phyloP scores from a whole-genome alignment of 768 basidiomycete genomes.

The Hericium alpestre region DNA sequence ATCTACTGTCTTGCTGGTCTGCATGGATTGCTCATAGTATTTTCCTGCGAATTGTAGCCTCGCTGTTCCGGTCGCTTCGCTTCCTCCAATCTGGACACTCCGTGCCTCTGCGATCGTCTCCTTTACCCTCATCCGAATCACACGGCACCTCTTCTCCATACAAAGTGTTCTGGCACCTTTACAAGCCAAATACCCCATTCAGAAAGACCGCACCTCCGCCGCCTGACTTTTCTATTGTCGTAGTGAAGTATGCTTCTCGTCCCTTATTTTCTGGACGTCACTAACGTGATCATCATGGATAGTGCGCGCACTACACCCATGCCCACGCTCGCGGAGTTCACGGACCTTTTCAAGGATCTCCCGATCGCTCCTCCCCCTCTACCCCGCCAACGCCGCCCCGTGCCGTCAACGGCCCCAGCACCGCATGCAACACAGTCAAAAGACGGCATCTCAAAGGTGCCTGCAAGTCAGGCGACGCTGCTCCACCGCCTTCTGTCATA shows the following conservation, averaged over 20 bases:
- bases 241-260: constrained; percentile 58
- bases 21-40: constrained; percentile 3
- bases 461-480: neutral
- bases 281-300: neutral
- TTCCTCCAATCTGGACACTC: constrained; percentile 61
- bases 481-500: neutral
- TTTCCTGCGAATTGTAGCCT: constrained; percentile 31
- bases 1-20: neutral
- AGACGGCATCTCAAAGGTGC: neutral
- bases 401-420: neutral
- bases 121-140: constrained; percentile 3
- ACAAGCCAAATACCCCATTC: constrained; percentile 83
- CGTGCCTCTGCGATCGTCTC: constrained; percentile 31
- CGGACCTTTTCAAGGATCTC: constrained; percentile 56
- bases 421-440: neutral
- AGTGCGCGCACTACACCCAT: constrained; percentile 79
- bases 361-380: constrained; percentile 54
- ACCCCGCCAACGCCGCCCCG: constrained; percentile 31
- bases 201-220: constrained; percentile 64
- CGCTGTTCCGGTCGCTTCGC: constrained; percentile 58
- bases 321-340: constrained; percentile 72
- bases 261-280: neutral
- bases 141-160: constrained; percentile 42
- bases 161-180: constrained; percentile 78
- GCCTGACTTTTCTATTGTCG: constrained; percentile 81